Percentiles rank a stretch among this genome's conserved stretches.
These are phyloP conservation scores for Cyclocybe cylindracea DNA, from an alignment of 768 basidiomycete genomes.

Conservation along the genomic window DNA sequence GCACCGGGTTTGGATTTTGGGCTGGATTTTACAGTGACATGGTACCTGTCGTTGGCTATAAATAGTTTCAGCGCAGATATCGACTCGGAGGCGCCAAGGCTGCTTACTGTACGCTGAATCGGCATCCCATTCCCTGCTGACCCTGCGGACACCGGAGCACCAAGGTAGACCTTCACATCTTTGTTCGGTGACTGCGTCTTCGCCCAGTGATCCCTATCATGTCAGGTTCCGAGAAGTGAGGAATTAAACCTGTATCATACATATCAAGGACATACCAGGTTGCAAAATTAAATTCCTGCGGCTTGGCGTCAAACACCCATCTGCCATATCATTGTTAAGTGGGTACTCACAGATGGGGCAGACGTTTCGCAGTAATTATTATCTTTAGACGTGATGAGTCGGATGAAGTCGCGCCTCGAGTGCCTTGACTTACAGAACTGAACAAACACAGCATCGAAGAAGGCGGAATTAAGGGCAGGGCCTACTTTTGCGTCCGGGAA, in stretches of 20 bases:
- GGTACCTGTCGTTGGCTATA: slow-evolving; percentile 58
- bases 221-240: not conserved
- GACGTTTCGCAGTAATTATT: slow-evolving; percentile 61
- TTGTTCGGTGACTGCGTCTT: slow-evolving; percentile 55
- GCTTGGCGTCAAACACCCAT: not conserved
- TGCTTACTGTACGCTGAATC: slow-evolving; percentile 42
- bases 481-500: slow-evolving; percentile 69
- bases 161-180: slow-evolving; percentile 61
- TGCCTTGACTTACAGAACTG: slow-evolving; percentile 53
- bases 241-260: not conserved
- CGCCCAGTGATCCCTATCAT: slow-evolving; percentile 59
- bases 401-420: not conserved
- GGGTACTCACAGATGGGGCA: slow-evolving; percentile 32
- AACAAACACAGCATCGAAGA: slow-evolving; percentile 72
- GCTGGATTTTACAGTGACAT: slow-evolving; percentile 52
- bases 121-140: slow-evolving; percentile 52
- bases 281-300: slow-evolving; percentile 54
- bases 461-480: slow-evolving; percentile 56
- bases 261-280: slow-evolving; percentile 32
- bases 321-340: slow-evolving; percentile 9
- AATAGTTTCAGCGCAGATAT: not conserved
- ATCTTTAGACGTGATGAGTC: slow-evolving; percentile 24
- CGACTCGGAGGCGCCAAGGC: not conserved
- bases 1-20: slow-evolving; percentile 5
- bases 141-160: slow-evolving; percentile 51